These are phyloP conservation scores for Petunia hybrid DNA, from an alignment of 305 asterid species.

Conservation along the genomic window DNA sequence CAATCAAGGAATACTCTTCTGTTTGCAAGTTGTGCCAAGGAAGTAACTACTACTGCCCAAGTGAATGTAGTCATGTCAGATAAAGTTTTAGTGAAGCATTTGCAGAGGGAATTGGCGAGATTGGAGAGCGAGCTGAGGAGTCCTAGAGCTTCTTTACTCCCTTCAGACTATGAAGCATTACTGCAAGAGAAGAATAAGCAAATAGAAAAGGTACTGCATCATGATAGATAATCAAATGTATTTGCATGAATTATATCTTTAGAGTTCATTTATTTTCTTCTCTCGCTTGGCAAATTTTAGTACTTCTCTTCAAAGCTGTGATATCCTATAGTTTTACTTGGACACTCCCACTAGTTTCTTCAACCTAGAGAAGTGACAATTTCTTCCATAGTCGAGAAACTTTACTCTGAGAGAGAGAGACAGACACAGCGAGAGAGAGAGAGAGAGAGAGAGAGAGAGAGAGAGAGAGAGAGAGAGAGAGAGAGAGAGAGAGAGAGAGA, in stretches of 20 bases:
- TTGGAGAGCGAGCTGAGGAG: slow-evolving; percentile 76
- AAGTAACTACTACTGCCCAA: slow-evolving; percentile 82
- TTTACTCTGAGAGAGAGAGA: background rate
- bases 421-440: background rate
- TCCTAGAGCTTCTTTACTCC: slow-evolving; percentile 49
- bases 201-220: slow-evolving; percentile 67
- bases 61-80: slow-evolving; percentile 93
- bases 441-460: background rate
- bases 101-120: slow-evolving; percentile 82
- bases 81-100: slow-evolving; percentile 85
- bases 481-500: background rate
- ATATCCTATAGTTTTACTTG: background rate
- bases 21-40: slow-evolving; percentile 98
- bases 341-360: background rate
- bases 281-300: background rate
- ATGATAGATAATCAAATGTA: background rate
- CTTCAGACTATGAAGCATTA: slow-evolving; percentile 55
- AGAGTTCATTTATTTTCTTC: background rate
- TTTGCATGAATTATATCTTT: background rate
- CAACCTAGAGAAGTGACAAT: background rate
- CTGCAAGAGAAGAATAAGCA: slow-evolving; percentile 77
- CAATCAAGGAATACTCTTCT: slow-evolving; percentile 97
- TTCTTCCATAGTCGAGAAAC: background rate
- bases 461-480: background rate
- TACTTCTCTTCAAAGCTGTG: background rate